Percentiles rank a stretch among this genome's conserved stretches.
Evolutionary conservation across 225 moss, liverwort and hornwort genomes (phyloP).

Genomic region (Lunularia cruciata): DNA sequence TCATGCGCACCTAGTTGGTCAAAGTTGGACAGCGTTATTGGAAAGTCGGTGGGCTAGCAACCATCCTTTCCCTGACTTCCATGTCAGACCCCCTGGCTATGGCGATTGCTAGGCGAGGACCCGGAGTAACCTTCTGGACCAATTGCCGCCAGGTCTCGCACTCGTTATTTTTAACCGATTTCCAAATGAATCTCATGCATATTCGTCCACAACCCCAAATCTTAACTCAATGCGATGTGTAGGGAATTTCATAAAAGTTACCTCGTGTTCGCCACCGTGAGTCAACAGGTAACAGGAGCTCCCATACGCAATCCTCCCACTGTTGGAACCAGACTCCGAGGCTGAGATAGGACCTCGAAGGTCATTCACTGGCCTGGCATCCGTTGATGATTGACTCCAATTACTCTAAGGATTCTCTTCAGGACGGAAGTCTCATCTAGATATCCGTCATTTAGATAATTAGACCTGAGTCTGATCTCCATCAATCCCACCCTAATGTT

Average conservation of each 20-base stretch:
- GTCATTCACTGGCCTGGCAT: background rate
- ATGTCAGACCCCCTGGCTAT: slow-evolving; percentile 4
- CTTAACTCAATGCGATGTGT: background rate
- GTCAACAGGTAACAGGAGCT: background rate
- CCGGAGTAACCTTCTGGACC: background rate
- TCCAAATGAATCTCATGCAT: background rate
- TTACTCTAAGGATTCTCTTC: background rate
- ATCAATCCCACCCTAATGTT: background rate
- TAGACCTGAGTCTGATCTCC: background rate
- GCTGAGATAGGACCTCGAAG: background rate
- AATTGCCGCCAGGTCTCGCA: background rate
- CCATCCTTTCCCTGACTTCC: background rate
- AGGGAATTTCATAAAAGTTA: background rate
- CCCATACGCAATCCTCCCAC: slow-evolving; percentile 6
- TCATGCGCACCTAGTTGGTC: background rate
- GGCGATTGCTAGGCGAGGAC: slow-evolving; percentile 5
- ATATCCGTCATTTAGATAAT: background rate
- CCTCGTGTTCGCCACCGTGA: background rate
- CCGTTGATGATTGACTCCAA: background rate
- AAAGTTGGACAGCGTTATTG: background rate
- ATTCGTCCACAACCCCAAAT: background rate
- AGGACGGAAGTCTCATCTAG: background rate
- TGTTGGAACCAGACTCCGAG: slow-evolving; percentile 1
- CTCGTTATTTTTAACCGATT: slow-evolving; percentile 4
- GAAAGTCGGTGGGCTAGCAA: background rate